Evolutionary conservation across 2,329 filamentous ascomycete species (phyloP), one percentile per base, ranked within the genome.

Genomic region (Talaromyces rugulosus): DNA sequence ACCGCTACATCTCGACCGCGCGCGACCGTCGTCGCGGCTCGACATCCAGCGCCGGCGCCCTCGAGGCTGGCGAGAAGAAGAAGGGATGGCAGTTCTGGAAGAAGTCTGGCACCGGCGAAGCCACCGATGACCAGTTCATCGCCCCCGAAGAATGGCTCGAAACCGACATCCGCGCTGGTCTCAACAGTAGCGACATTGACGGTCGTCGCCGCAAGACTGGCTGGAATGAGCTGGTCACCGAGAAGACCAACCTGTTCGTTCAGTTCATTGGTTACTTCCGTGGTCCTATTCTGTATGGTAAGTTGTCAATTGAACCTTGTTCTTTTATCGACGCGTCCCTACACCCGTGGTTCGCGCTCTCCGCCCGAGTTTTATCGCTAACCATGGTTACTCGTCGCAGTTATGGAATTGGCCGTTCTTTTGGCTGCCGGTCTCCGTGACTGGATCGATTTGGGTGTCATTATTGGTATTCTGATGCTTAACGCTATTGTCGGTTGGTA

Each of bases 401-500:
- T 89, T 70, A 90, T 90, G 88, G 87, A 90, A 81, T 72, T 88
- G 70, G 88, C 88, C 76, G 87, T 87, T 69, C 77, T 89, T 62
- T 80, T 90, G 69, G 87, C 88, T 65, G 85, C 85, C 69, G 88
- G 87, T 82, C 85, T 90, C 64, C 81, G 82, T 70, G 86, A 89
- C 75, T 90, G 87, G 87, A 81, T 89, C 66, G 88, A 90, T 77
- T 84, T 89, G 68, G 87, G 86, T 81, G 86, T 90, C 75, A 90
- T 90, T 73, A 83, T 87, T 69, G 88, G 83, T 78, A 90, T 90
- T 74, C 78, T 90, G 61, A 70, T 87, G 72, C 85, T 90, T 64
- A 90, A 90, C 78, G 88, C 87, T 64, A 79, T 86, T 67, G 87
- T 90, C 74, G 88, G 88, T 78, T 90, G 87, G 84, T 90, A 90